Evolutionary conservation across 345 rosid species (phyloP), one percentile per base, ranked within the genome.

Genomic region (Sonneratia caseolaris): DNA sequence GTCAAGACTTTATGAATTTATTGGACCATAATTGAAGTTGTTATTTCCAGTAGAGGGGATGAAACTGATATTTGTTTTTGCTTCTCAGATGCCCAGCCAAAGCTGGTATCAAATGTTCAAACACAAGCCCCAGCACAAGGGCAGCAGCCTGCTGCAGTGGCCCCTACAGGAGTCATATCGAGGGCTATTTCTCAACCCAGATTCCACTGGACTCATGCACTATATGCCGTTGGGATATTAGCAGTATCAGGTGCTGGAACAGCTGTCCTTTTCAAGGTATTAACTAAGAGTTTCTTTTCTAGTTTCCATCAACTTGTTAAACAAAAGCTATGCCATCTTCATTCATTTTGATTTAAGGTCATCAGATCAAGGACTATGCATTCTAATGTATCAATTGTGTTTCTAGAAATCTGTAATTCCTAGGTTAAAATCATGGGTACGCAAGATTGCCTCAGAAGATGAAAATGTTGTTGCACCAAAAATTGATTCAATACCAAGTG

Each of bases 191-290:
- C 84, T 9, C 69, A 48, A 37, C 56, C 68, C 5, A 82, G 75
- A 15, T 87, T 89, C 84, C 91, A 83, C 72, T 95, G 98, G 98
- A 89, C 88, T 76, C 95, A 95, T 84, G 97, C 89, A 75, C 72
- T 84, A 81, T 70, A 80, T 76, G 91, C 94, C 72, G 83, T 95
- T 13, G 98, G 98, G 64, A 67, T 88, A 37, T 73, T 95, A 70
- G 97, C 98, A 22, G 91, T 80, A 62, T 90, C 98, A 61, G 92
- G 98, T 82, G 97, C 92, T 64, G 96, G 98, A 69, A 86, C 96
- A 37, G 94, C 85, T 76, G 76, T 95, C 61, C 76, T 90, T 67
- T 72, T 92, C 5, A 90, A 95, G 99, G 99, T 92, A 78, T 68
- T 9, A 32, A 69, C n/a, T 69, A 64, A n/a, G 56, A 22, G 32